These are phyloP conservation scores for Myrica gale DNA, from an alignment of 306 rosid genomes.

Conservation along the genomic window DNA sequence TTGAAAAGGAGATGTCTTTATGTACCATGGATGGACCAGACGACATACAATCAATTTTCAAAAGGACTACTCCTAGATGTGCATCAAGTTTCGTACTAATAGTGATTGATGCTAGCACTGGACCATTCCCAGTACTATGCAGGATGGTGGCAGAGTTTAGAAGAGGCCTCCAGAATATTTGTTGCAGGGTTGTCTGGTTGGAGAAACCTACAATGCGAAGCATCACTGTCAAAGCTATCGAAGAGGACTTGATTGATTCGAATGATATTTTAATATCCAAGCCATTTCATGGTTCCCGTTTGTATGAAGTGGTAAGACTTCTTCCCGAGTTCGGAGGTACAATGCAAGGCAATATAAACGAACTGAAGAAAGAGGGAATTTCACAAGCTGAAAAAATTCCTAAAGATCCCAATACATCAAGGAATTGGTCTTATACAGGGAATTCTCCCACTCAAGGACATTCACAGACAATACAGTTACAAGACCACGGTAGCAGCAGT, in stretches of 20 bases:
- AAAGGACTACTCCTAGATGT: slow-evolving; percentile 22
- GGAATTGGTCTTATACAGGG: neutral
- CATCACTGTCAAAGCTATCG: slow-evolving; percentile 13
- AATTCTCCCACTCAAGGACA: slow-evolving; percentile 4
- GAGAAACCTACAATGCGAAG: slow-evolving; percentile 32
- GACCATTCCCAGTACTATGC: slow-evolving; percentile 22
- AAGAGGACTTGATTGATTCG: slow-evolving; percentile 27
- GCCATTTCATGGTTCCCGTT: slow-evolving; percentile 64
- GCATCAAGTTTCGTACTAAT: slow-evolving; percentile 27
- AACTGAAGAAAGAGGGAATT: neutral
- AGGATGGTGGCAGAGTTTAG: slow-evolving; percentile 33
- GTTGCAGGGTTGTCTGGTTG: slow-evolving; percentile 67
- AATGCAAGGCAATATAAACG: slow-evolving; percentile 15
- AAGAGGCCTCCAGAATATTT: slow-evolving; percentile 19
- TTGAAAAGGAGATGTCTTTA: slow-evolving; percentile 15
- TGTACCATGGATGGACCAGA: slow-evolving; percentile 24
- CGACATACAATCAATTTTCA: slow-evolving; percentile 27
- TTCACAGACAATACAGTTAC: neutral
- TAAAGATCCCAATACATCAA: slow-evolving; percentile 18
- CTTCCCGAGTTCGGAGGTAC: slow-evolving; percentile 71
- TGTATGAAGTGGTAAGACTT: slow-evolving; percentile 45
- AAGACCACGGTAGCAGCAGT: slow-evolving; percentile 2
- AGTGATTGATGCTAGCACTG: slow-evolving; percentile 34
- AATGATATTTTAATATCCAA: slow-evolving; percentile 47
- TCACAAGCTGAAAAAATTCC: neutral